Base-by-base conservation (phyloP, 2,329 filamentous ascomycete species). In the Alternaria burnsii region DNA sequence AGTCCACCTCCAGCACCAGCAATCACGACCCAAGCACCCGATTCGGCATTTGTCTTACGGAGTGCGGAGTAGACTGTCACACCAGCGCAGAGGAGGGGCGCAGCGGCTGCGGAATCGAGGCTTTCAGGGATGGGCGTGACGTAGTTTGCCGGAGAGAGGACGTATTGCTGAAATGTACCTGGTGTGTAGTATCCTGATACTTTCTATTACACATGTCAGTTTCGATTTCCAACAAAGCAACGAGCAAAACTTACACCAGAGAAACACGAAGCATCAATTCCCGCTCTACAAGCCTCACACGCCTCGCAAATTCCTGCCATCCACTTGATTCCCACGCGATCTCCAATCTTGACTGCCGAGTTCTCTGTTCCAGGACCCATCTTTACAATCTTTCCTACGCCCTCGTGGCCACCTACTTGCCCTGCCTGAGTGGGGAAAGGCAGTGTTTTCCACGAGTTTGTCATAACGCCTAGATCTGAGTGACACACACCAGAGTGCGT, bases 91-190 rank as follows among this genome's bases (percentile, higher is more conserved):
- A 90, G 83, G 80, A 91, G 84, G 1, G 73, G 89, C 2, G 89
- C 89, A 0, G 89, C 89, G 24, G 82, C 81, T 52, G 85, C 88
- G 10, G 85, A 87, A 42, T 82, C 76, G 18, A 91, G 77, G 4
- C 75, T 78, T 5, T 89, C 88, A 2, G 89, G 89, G 66, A 91
- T 90, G 2, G 88, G 88, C 0, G 89, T 91, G 2, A 91, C 89
- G 73, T 91, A 91, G 77, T 85, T 84, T 3, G 88, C 88, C 10
- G 87, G 87, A 0, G 84, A 85, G 16, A 89, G 72, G 18, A 85
- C 85, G 70, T 91, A 91, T 78, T 91, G 88, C 73, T 91, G 89
- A 73, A 91, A 91, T n/a, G 89, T 91, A 38, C 89, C 89, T 0
- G 89, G 89, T 0, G 85, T 87, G 73, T 87, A 89, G 78, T 90